A percentile compares a stretch with the other conserved stretches of the same genome.
phyloP scores from a whole-genome alignment of 2,329 filamentous ascomycete genomes.

The Colletotrichum liaoningense region DNA sequence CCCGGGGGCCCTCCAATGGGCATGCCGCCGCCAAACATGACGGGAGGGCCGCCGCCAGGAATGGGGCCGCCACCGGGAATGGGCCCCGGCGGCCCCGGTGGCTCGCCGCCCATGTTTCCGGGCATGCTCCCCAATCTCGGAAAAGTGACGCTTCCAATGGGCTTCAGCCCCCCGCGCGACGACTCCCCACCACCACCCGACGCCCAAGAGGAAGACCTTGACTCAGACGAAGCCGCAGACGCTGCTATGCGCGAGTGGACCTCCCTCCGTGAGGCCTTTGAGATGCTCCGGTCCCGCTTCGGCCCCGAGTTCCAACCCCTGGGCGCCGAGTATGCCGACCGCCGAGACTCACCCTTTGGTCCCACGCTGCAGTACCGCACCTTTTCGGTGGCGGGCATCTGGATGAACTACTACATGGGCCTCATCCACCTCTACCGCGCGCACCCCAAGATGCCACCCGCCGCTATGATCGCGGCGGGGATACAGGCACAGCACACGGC shows the following conservation, averaged over 20 bases:
- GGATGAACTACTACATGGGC: constrained; percentile 88
- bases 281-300: constrained; percentile 72
- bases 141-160: constrained; percentile 62
- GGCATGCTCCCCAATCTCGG: constrained; percentile 67
- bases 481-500: constrained; percentile 80
- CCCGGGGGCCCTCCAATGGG: constrained; percentile 8
- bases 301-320: constrained; percentile 83
- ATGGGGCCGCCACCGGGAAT: constrained; percentile 24
- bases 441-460: constrained; percentile 91
- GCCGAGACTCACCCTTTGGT: constrained; percentile 80
- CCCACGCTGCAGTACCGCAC: constrained; percentile 84
- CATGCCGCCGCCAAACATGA: constrained; percentile 11
- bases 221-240: constrained; percentile 73
- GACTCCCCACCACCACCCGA: constrained; percentile 55
- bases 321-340: constrained; percentile 72
- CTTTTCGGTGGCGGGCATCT: constrained; percentile 87
- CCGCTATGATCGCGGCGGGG: constrained; percentile 87
- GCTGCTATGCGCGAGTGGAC: constrained; percentile 84
- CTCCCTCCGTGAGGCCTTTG: constrained; percentile 77
- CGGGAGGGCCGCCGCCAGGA: constrained; percentile 17
- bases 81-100: constrained; percentile 40
- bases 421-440: constrained; percentile 84
- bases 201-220: constrained; percentile 55
- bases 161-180: constrained; percentile 63
- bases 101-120: constrained; percentile 60